Percentiles rank a stretch among this genome's conserved stretches.
Evolutionary conservation across 2,329 filamentous ascomycete species (phyloP).

Genomic region (Nannizzia gypsea): DNA sequence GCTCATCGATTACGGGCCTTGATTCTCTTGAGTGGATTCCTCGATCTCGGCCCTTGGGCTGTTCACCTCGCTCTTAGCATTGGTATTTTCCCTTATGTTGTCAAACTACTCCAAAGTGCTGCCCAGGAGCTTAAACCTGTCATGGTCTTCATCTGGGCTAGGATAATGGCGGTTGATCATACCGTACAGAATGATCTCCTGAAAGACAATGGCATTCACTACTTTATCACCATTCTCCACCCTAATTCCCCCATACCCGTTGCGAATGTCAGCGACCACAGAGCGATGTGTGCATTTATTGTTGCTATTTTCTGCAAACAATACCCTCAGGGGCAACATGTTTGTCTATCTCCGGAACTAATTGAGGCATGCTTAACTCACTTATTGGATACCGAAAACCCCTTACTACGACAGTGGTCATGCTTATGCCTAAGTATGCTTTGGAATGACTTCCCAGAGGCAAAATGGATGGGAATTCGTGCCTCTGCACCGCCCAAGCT

Average conservation of each 20-base stretch:
- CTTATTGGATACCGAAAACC: constrained; percentile 73
- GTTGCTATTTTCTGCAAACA: constrained; percentile 94
- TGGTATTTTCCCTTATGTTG: constrained; percentile 96
- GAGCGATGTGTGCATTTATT: constrained; percentile 98
- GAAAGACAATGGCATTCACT: constrained; percentile 94
- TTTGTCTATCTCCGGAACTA: constrained; percentile 81
- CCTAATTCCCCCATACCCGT: constrained; percentile 73
- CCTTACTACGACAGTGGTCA: constrained; percentile 84
- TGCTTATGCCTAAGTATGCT: constrained; percentile 91
- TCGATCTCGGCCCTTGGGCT: constrained; percentile 94
- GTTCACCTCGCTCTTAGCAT: constrained; percentile 97
- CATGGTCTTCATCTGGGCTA: constrained; percentile 99
- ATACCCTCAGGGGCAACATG: constrained; percentile 80
- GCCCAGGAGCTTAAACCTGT: constrained; percentile 90
- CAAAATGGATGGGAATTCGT: constrained; percentile 90
- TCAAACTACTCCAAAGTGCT: constrained; percentile 90
- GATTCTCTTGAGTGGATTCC: constrained; percentile 81
- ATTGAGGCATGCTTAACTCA: constrained; percentile 80
- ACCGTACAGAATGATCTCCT: constrained; percentile 87
- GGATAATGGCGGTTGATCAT: constrained; percentile 87
- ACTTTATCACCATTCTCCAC: constrained; percentile 88
- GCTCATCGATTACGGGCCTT: constrained; percentile 84
- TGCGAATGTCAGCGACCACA: constrained; percentile 81
- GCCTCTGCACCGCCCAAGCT: constrained; percentile 74
- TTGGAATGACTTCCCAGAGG: constrained; percentile 81